Base-by-base conservation (phyloP, 2,329 filamentous ascomycete genomes). In the Pseudopithomyces maydicus region DNA sequence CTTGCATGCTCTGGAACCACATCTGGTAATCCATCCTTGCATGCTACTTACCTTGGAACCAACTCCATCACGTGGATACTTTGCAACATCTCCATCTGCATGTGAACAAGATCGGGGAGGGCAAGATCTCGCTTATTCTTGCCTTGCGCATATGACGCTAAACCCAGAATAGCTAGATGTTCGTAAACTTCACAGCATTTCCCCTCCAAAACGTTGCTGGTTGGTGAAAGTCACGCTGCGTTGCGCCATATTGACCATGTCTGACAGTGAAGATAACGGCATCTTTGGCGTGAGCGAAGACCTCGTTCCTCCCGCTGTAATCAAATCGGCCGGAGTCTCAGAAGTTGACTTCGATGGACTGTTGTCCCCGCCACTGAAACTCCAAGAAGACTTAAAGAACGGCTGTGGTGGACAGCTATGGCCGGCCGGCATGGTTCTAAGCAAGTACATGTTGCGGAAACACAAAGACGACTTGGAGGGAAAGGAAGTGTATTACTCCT, bases 361-460 rank as follows among this genome's bases (percentile, higher is more conserved):
- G 51, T 82, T 97, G 33, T 77, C 81, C 19, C 79, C 84, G 46
- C 88, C 90, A 43, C 82, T 98, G 59, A 82, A 85, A 58, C 85
- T 98, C 15, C 90, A 91, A 69, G 92, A 97, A 75, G 93, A 98
- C 76, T 84, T 97, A 46, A 86, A 85, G 55, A 86, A 90, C 61
- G 95, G 95, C 58, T 98, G 95, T 75, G 95, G 95, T 47, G 95
- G 95, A 2, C 91, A 96, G 77, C 84, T 96, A 11, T 98, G 95
- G 95, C 94, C 93, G 2, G 94, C 94, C 0, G 95, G 95, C 11
- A 90, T 96, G 87, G 85, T 95, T 15, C 81, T 99, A 52, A 85
- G 90, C 19, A 91, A 89, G 76, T 96, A 98, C 73, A 85, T 98
- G 83, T 82, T 98, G 57, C 85, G 88, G 51, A 88, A 88, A 70